A percentile compares a stretch with the other conserved stretches of the same genome.
phyloP scores from a whole-genome alignment of 208 protist species.

The Leptomonas seymouri region DNA sequence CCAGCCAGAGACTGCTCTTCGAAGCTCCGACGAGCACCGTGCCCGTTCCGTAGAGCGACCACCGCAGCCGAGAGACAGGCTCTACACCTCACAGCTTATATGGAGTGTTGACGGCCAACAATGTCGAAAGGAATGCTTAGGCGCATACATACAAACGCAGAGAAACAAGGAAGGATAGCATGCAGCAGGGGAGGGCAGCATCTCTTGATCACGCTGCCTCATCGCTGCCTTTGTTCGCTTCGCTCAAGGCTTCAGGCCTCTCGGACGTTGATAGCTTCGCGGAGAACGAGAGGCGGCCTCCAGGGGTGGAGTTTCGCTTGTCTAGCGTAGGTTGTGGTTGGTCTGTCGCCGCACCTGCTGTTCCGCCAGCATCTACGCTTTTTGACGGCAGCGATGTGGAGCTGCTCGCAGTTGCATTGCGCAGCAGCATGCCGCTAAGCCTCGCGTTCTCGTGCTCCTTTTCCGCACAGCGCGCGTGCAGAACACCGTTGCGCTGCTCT shows the following conservation, averaged over 20 bases:
- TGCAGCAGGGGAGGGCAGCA: no score
- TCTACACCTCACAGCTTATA: no score
- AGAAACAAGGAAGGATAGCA: constrained; percentile 18
- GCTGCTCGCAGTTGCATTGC: neutral
- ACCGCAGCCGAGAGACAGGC: no score
- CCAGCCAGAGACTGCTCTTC: no score
- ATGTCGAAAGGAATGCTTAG: neutral
- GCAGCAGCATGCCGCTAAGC: constrained; percentile 45
- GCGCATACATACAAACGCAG: neutral
- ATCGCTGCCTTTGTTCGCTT: neutral
- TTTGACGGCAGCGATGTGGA: neutral
- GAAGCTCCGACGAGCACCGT: no score
- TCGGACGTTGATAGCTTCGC: neutral
- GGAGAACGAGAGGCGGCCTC: neutral
- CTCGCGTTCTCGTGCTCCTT: constrained; percentile 77
- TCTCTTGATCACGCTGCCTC: no score
- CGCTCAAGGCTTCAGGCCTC: neutral
- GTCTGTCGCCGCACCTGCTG: neutral
- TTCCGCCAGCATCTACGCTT: no score
- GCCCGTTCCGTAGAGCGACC: no score
- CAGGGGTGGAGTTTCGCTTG: neutral
- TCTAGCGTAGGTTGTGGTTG: neutral
- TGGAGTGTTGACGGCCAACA: no score
- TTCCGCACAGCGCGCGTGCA: constrained; percentile 75
- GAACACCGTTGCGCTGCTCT: constrained; percentile 66